These are phyloP conservation scores for Hypoxylon sp. DNA, from an alignment of 2,329 filamentous ascomycete species.

Conservation along the genomic window DNA sequence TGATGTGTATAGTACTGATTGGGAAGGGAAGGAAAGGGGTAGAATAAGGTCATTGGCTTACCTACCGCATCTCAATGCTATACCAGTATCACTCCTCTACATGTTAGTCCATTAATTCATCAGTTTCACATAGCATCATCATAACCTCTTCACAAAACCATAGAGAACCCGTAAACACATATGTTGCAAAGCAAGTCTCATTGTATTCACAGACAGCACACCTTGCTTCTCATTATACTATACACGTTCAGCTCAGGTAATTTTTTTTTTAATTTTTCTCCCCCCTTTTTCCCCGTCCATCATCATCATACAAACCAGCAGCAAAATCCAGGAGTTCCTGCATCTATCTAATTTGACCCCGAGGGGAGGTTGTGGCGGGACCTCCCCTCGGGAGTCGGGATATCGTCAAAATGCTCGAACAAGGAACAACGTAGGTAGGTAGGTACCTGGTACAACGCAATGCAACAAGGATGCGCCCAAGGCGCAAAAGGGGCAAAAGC, in stretches of 20 bases:
- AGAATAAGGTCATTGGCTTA: not conserved
- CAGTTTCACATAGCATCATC: not conserved
- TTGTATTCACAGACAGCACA: slow-evolving; percentile 14
- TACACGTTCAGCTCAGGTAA: not conserved
- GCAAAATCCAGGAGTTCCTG: no score
- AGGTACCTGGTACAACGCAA: slow-evolving; percentile 12
- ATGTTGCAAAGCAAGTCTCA: slow-evolving; percentile 8
- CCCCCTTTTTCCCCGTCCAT: slow-evolving; percentile 36
- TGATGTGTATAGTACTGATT: not conserved
- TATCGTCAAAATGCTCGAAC: not conserved
- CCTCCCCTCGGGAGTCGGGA: not conserved
- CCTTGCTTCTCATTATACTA: slow-evolving; percentile 5
- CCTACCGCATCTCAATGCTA: not conserved
- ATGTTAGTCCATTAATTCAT: not conserved
- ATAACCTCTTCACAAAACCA: not conserved
- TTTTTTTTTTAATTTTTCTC: slow-evolving; percentile 4
- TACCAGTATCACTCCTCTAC: not conserved
- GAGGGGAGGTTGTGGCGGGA: not conserved
- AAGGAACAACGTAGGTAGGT: slow-evolving; percentile 3
- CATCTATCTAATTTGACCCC: no score
- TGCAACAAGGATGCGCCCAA: slow-evolving; percentile 4
- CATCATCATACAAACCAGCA: slow-evolving; percentile 6
- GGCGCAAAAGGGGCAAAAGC: not conserved
- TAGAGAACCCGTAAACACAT: not conserved
- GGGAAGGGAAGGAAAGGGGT: not conserved